phyloP scores from a whole-genome alignment of 2,329 filamentous ascomycete species.

The Fusarium miscanthi region DNA sequence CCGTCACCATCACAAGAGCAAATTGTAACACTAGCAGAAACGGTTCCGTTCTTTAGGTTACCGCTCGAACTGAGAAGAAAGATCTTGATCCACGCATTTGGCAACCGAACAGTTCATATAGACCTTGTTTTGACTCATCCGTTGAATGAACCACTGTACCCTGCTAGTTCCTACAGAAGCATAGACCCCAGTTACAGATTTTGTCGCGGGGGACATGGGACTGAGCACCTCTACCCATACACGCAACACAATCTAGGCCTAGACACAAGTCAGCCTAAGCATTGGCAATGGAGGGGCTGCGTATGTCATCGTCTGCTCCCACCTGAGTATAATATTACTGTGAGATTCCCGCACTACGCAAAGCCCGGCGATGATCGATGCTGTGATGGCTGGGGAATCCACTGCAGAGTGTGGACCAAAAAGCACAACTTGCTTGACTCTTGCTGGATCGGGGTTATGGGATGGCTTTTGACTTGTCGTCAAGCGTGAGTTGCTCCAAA shows the following conservation, averaged over 20 bases:
- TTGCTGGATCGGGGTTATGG: constrained; percentile 3
- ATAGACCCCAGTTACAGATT: not conserved
- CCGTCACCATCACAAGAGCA: not conserved
- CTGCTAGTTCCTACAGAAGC: too few species aligned
- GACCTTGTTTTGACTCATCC: not conserved
- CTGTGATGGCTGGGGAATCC: not conserved
- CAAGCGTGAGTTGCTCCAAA: not conserved
- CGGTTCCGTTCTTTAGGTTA: fast-evolving
- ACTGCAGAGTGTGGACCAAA: not conserved
- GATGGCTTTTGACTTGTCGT: not conserved
- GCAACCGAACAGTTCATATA: not conserved
- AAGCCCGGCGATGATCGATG: not conserved
- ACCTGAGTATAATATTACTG: fast-evolving
- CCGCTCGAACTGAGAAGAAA: fast-evolving
- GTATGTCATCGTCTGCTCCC: not conserved
- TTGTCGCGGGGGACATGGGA: too few species aligned
- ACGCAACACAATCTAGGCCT: fast-evolving
- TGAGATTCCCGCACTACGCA: fast-evolving
- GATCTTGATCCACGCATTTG: not conserved
- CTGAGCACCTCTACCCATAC: fast-evolving
- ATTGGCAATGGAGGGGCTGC: constrained; percentile 13
- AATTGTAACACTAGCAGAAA: fast-evolving
- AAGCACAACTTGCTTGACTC: fast-evolving
- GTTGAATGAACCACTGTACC: too few species aligned
- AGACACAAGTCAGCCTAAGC: not conserved